Conservation (phyloP, 306 rosid genomes). For the Quercus agrifolia region DNA sequence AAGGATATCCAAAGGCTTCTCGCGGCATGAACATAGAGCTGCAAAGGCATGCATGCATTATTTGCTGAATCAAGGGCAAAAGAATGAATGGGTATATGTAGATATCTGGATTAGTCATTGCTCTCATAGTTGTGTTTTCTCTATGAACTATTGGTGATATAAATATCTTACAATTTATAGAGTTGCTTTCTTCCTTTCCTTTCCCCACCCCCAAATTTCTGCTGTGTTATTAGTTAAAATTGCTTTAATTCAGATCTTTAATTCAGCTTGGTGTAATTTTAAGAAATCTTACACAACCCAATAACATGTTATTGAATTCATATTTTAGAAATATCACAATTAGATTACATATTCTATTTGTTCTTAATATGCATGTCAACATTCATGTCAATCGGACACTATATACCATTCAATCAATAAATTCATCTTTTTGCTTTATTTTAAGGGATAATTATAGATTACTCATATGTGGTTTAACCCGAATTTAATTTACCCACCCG, state of each 20-base stretch:
- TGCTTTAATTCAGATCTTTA: background rate
- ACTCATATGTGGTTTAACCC: no score
- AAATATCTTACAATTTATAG: background rate
- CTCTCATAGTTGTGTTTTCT: background rate
- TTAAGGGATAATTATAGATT: no score
- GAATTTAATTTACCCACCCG: no score
- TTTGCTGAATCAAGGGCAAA: slow-evolving; percentile 3
- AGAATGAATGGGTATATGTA: background rate
- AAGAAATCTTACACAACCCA: no score
- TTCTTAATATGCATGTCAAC: no score
- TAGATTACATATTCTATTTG: no score
- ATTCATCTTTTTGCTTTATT: background rate
- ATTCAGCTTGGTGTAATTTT: no score
- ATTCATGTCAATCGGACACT: no score
- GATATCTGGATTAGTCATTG: slow-evolving; percentile 1
- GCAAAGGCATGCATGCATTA: background rate
- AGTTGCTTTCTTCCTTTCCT: background rate
- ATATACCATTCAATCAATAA: no score
- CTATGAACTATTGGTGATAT: background rate
- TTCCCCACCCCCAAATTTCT: background rate
- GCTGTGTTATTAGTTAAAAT: background rate
- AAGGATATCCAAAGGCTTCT: slow-evolving; percentile 87
- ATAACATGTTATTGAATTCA: no score
- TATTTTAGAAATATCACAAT: no score
- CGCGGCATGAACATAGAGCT: slow-evolving; percentile 51